phyloP scores from a whole-genome alignment of 225 moss, liverwort and hornwort species.

The Pleurozium schreberi region DNA sequence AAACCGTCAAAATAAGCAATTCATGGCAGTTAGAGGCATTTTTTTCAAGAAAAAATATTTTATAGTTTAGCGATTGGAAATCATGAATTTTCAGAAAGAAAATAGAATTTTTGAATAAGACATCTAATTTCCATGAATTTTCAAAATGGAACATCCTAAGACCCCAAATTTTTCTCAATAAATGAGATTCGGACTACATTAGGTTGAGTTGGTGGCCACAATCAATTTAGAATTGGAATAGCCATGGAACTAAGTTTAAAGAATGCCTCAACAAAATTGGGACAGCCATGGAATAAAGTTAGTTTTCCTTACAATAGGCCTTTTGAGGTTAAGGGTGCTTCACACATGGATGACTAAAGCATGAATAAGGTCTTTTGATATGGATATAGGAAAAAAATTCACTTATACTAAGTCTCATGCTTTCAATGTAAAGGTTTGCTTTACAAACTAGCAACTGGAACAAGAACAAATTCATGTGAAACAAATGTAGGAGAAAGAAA shows the following conservation, averaged over 20 bases:
- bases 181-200: not conserved
- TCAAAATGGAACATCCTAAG: no score
- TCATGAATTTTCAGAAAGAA: no score
- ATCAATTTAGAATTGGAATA: not conserved
- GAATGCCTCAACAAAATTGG: not conserved
- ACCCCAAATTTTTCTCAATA: not conserved
- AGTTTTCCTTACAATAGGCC: not conserved
- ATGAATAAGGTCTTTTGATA: accelerated
- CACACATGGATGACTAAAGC: accelerated
- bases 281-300: not conserved
- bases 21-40: no score
- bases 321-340: accelerated
- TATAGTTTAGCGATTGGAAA: no score
- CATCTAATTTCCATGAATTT: no score
- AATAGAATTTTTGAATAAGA: no score
- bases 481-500: not conserved
- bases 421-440: not conserved
- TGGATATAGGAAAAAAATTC: accelerated
- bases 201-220: not conserved
- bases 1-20: no score
- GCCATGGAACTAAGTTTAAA: accelerated
- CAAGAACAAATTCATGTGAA: not conserved
- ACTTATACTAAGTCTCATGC: not conserved
- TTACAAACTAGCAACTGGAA: accelerated
- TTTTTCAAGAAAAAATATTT: no score